Evolutionary conservation across 2,329 filamentous ascomycete species (phyloP).

Genomic region (Botrytis tulipae): DNA sequence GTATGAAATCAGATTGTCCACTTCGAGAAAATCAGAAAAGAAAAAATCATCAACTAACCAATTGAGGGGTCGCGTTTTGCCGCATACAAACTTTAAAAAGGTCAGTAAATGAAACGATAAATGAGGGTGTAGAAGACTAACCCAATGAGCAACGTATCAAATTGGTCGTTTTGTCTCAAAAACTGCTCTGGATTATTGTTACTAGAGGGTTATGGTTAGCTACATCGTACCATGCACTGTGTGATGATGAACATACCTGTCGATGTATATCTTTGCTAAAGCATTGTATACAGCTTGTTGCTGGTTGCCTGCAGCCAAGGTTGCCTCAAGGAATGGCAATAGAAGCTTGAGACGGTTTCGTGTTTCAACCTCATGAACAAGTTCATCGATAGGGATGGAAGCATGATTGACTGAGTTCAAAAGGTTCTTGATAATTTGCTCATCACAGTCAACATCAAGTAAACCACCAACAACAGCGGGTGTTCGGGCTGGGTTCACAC

Average conservation of each 20-base stretch:
- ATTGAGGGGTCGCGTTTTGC: too few relatives aligned
- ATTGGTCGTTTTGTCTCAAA: conserved; percentile 52
- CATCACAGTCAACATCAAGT: conserved; percentile 95
- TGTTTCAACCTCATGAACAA: conserved; percentile 91
- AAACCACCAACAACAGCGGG: conserved; percentile 91
- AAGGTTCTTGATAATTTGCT: conserved; percentile 91
- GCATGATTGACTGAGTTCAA: conserved; percentile 79
- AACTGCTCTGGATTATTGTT: conserved; percentile 99
- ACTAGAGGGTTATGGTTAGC: conserved; percentile 34
- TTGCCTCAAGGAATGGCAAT: conserved; percentile 92
- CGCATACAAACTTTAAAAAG: neutral
- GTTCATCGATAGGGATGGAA: conserved; percentile 88
- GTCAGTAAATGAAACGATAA: neutral
- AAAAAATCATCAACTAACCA: too few relatives aligned
- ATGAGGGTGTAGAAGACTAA: neutral
- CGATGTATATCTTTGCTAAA: conserved; percentile 98
- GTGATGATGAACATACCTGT: conserved; percentile 47
- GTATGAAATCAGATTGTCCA: too few relatives aligned
- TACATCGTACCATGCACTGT: neutral
- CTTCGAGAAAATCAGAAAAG: too few relatives aligned
- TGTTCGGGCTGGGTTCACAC: conserved; percentile 87
- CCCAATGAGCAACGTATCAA: neutral
- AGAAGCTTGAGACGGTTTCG: conserved; percentile 94
- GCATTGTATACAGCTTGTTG: conserved; percentile 97
- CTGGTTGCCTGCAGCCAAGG: conserved; percentile 83